Base-by-base conservation (phyloP, 78 protist genomes). In the Dictyostelium capitatum region DNA sequence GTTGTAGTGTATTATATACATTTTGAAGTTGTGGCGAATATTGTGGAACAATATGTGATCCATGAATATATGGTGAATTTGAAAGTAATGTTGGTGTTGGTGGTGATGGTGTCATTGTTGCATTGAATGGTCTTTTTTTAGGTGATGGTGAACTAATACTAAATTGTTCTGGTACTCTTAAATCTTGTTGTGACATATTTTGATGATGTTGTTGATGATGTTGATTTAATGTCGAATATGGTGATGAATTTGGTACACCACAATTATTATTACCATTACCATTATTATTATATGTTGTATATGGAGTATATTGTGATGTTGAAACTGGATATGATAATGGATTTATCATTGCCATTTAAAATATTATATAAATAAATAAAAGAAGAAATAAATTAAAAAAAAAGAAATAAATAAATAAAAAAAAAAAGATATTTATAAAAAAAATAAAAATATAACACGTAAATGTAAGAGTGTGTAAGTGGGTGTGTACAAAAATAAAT, bases 311-410 rank as follows among this genome's bases (percentile, higher is more conserved):
- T 59, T n/a, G 69, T 20, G 25, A 64, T 80, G 48, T 30, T 43
- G 74, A 50, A 3, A 75, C 82, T 14, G 92, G 77, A 74, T 74
- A 84, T 20, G 78, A 46, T 20, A 67, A 74, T n/a, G 92, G 92
- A 75, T 84, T 84, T 5, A 84, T 84, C 82, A 82, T 82, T 67
- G 82, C 51, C 54, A 84, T 54, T 43, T 83, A 19, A 46, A n/a
- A 25, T 25, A 10, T 28, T 64, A 23, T 15, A n/a, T n/a, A 54
- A 17, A 54, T 54, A 54, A 54, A 54, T 54, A 17, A 19, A 17
- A 17, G 3, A 54, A 19, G 62, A 54, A 19, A 19, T 1, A 54
- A 54, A 54, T n/a, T n/a, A 54, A 17, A 37, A 37, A 37, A 37
- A 2, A 37, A 37, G 43, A 37, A 37, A 37, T 37, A 37, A 37